These are phyloP conservation scores for Fusarium anthophilum DNA, from an alignment of 2,329 filamentous ascomycete species.

Conservation along the genomic window DNA sequence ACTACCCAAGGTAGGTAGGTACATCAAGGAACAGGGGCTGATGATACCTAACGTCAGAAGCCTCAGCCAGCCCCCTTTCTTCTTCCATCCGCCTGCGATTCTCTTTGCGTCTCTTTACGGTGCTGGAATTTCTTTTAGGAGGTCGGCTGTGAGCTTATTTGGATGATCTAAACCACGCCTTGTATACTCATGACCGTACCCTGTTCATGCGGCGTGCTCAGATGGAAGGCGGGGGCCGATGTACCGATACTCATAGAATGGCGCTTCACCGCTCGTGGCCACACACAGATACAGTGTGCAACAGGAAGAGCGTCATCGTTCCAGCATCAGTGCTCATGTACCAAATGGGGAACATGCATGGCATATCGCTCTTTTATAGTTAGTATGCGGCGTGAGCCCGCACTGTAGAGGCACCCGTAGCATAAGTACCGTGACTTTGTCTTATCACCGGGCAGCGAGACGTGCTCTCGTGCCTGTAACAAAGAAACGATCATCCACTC, in stretches of 20 bases:
- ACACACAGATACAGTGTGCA: conserved; percentile 32
- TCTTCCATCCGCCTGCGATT: not conserved
- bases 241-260: conserved; percentile 27
- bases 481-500: conserved; percentile 31
- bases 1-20: not conserved
- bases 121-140: not conserved
- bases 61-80: not conserved
- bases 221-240: conserved; percentile 20
- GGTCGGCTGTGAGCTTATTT: conserved; percentile 26
- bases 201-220: conserved; percentile 31
- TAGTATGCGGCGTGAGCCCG: conserved; percentile 16
- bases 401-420: conserved; percentile 26
- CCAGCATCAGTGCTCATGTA: not conserved
- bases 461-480: conserved; percentile 42
- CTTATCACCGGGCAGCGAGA: conserved; percentile 32
- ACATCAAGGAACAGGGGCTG: not conserved
- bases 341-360: not conserved
- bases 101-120: not conserved
- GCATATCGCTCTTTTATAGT: not conserved
- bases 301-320: conserved; percentile 33
- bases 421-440: conserved; percentile 31
- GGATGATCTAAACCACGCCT: conserved; percentile 32
- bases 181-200: conserved; percentile 38
- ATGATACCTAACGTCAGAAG: not conserved
- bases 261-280: conserved; percentile 22